phyloP scores from a whole-genome alignment of 192 early-diverging fungal genomes.

The Coemansia sp. region DNA sequence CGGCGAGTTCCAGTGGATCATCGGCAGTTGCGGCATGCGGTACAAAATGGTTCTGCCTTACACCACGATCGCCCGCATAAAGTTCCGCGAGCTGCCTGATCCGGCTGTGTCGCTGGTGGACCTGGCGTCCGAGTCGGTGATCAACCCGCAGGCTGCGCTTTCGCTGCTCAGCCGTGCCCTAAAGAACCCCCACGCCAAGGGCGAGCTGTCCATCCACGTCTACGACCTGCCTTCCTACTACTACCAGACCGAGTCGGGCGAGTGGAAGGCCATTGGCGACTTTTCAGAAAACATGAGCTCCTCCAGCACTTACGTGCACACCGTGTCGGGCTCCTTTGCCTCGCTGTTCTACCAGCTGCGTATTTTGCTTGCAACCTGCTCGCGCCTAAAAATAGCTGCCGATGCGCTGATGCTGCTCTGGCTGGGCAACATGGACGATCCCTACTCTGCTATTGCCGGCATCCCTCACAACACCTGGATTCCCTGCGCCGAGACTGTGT shows the following conservation, averaged over 20 bases:
- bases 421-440: slow-evolving; percentile 50
- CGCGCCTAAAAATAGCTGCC: slow-evolving; percentile 39
- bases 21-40: slow-evolving; percentile 36
- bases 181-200: slow-evolving; percentile 36
- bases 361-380: slow-evolving; percentile 41
- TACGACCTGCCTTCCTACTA: slow-evolving; percentile 40
- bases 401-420: slow-evolving; percentile 45
- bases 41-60: slow-evolving; percentile 51
- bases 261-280: slow-evolving; percentile 39
- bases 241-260: slow-evolving; percentile 30
- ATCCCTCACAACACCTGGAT: slow-evolving; percentile 35
- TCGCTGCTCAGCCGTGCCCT: slow-evolving; percentile 30
- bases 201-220: slow-evolving; percentile 44
- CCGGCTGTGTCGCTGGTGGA: slow-evolving; percentile 27
- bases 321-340: slow-evolving; percentile 31
- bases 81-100: slow-evolving; percentile 43
- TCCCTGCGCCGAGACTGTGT: slow-evolving; percentile 29
- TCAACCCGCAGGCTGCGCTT: slow-evolving; percentile 39
- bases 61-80: slow-evolving; percentile 42
- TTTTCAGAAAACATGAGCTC: slow-evolving; percentile 44
- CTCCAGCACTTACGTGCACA: slow-evolving; percentile 29
- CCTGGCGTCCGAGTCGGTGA: slow-evolving; percentile 18
- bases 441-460: slow-evolving; percentile 30
- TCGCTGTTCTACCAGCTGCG: slow-evolving; percentile 44
- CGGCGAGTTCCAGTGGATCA: slow-evolving; percentile 51